Percentiles rank a stretch among this genome's conserved stretches.
These are phyloP conservation scores for Fusarium sp. DNA, from an alignment of 2,329 filamentous ascomycete species.

Conservation along the genomic window DNA sequence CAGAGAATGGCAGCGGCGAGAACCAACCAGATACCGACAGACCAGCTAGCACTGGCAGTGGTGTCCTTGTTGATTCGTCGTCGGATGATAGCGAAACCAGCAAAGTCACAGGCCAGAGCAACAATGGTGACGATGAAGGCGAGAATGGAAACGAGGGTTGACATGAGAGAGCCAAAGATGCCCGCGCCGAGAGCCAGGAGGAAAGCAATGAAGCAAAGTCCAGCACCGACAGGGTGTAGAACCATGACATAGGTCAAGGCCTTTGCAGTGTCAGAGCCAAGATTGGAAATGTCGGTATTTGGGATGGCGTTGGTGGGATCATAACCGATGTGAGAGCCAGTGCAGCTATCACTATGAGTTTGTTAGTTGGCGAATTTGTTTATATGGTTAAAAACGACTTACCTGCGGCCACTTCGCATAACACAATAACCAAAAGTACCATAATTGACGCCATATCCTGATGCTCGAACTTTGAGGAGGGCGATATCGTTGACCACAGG, in stretches of 20 bases:
- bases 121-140: conserved; percentile 64
- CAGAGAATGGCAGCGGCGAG: conserved; percentile 67
- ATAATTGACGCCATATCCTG: conserved; percentile 61
- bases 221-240: conserved; percentile 71
- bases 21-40: conserved; percentile 69
- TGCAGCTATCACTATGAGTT: conserved; percentile 60
- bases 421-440: conserved; percentile 72
- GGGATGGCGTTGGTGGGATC: conserved; percentile 61
- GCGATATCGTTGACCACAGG: conserved; percentile 68
- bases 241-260: conserved; percentile 70
- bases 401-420: conserved; percentile 46
- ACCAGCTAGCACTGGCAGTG: conserved; percentile 62
- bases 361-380: conserved; percentile 20
- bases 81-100: conserved; percentile 65
- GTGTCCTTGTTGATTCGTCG: conserved; percentile 63
- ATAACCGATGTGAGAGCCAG: conserved; percentile 65
- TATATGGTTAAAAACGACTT: not conserved
- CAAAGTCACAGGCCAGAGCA: conserved; percentile 68
- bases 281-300: conserved; percentile 56
- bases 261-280: conserved; percentile 59
- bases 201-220: conserved; percentile 69
- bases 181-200: conserved; percentile 65
- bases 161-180: conserved; percentile 64
- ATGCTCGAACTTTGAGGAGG: conserved; percentile 61
- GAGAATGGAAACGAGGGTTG: conserved; percentile 62